These are phyloP conservation scores for Colletotrichum coccodes DNA, from an alignment of 2,329 filamentous ascomycete genomes.

Conservation along the genomic window DNA sequence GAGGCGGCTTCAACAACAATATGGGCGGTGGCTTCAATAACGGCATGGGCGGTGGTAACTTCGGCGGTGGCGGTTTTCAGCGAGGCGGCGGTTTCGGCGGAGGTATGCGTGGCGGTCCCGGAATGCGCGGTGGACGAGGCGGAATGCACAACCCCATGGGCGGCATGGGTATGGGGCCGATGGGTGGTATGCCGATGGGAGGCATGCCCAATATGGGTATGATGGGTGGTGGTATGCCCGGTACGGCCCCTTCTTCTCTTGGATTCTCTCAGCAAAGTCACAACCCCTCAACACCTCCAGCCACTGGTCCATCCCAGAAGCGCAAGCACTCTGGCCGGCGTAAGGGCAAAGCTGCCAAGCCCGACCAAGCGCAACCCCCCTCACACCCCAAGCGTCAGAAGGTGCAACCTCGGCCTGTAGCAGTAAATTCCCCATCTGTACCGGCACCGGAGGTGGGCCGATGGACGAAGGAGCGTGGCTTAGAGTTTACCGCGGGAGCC, in stretches of 20 bases:
- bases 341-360: slow-evolving; percentile 3
- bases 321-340: background rate
- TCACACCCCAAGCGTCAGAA: background rate
- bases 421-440: background rate
- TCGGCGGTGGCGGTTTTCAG: slow-evolving; percentile 58
- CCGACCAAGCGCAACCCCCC: background rate
- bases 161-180: slow-evolving; percentile 53
- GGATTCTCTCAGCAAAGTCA: background rate
- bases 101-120: slow-evolving; percentile 60
- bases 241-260: slow-evolving; percentile 44
- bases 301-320: background rate
- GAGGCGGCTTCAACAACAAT: slow-evolving; percentile 56
- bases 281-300: background rate
- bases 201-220: slow-evolving; percentile 60
- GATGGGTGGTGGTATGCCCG: slow-evolving; percentile 67
- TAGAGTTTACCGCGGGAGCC: background rate
- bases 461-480: slow-evolving; percentile 7
- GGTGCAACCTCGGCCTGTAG: background rate
- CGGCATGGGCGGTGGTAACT: slow-evolving; percentile 62
- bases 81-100: slow-evolving; percentile 55
- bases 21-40: slow-evolving; percentile 60
- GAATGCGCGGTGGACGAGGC: slow-evolving; percentile 46
- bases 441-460: background rate
- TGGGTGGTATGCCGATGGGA: slow-evolving; percentile 65
- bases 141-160: slow-evolving; percentile 62